Evolutionary conservation across 2,329 filamentous ascomycete genomes (phyloP), one percentile per base, ranked within the genome.

Genomic region (Lizonia empirigonia): DNA sequence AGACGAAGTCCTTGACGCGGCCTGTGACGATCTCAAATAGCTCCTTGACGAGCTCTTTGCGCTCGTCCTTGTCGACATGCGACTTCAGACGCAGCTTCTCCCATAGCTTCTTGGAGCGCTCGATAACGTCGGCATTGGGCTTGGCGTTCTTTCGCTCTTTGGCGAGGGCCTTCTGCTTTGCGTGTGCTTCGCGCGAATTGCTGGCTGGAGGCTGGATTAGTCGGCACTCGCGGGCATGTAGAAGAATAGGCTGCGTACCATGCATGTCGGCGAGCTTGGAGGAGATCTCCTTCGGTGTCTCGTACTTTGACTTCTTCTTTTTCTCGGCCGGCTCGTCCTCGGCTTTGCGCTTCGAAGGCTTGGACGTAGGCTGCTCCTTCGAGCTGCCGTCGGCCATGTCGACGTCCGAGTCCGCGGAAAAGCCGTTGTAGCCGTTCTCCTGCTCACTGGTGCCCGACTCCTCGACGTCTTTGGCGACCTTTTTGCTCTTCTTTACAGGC

Each of bases 61-160:
- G 73, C 78, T 99, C 92, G 30, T 95, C 90, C 65, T 88, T 86
- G 32, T 91, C 89, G 1, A 99, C 91, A 66, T 97, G 91, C 2
- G 92, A 96, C 78, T 97, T 97, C 64, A 90, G 82, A 59, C 94
- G 88, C 69, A 99, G 77, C 55, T 89, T 85, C 78, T 99, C 94
- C 95, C 94, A 99, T 44, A 99, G 83, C 78, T 97, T 96, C 81
- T 99, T 99, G 45, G 90, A 89, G 56, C 91, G 87, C 57, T 87
- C 84, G 59, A 97, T 86, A 68, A 89, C 85, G 72, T 97, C 92
- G 69, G 93, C 91, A 62, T 97, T 87, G 19, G 94, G 94, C 77
- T 97, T 97, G 34, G 89, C 87, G 29, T 90, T 87, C 80, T 92
- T 97, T 63, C 95, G 90, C 72, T 97, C 93, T 68, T 86, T 88